phyloP scores from a whole-genome alignment of 2,329 filamentous ascomycete genomes.

The Aspergillus sp. region DNA sequence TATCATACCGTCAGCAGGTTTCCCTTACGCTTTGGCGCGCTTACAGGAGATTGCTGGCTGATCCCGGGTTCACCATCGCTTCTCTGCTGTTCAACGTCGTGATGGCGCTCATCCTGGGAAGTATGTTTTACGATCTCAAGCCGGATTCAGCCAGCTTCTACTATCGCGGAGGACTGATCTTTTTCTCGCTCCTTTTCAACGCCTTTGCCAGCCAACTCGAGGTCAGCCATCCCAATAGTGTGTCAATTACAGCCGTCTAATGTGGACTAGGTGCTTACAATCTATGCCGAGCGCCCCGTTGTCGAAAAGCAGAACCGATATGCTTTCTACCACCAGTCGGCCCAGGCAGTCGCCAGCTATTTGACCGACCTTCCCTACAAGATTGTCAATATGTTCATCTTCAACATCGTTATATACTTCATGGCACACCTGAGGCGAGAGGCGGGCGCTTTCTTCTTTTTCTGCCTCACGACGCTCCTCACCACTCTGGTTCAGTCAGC shows the following conservation, averaged over 20 bases:
- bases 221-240: slow-evolving; percentile 27
- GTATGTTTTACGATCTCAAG: slow-evolving; percentile 70
- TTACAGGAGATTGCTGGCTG: slow-evolving; percentile 61
- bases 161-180: slow-evolving; percentile 64
- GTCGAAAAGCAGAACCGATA: slow-evolving; percentile 13
- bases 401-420: slow-evolving; percentile 74
- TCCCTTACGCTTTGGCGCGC: slow-evolving; percentile 69
- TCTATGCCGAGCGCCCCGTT: slow-evolving; percentile 10
- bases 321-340: slow-evolving; percentile 13
- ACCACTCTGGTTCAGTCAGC: slow-evolving; percentile 68
- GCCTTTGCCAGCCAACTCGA: slow-evolving; percentile 69
- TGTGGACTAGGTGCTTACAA: slow-evolving; percentile 8
- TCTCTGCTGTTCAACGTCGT: slow-evolving; percentile 55
- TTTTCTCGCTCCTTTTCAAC: slow-evolving; percentile 77
- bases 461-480: slow-evolving; percentile 62
- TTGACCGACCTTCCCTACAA: slow-evolving; percentile 56
- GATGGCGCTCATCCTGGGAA: slow-evolving; percentile 65
- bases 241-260: background rate
- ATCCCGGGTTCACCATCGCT: slow-evolving; percentile 61
- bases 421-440: slow-evolving; percentile 69
- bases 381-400: slow-evolving; percentile 58
- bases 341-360: slow-evolving; percentile 4
- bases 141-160: slow-evolving; percentile 60
- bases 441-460: slow-evolving; percentile 72
- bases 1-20: slow-evolving; percentile 66